Base-by-base conservation (phyloP, 345 rosid genomes). In the Isatis tinctoria region DNA sequence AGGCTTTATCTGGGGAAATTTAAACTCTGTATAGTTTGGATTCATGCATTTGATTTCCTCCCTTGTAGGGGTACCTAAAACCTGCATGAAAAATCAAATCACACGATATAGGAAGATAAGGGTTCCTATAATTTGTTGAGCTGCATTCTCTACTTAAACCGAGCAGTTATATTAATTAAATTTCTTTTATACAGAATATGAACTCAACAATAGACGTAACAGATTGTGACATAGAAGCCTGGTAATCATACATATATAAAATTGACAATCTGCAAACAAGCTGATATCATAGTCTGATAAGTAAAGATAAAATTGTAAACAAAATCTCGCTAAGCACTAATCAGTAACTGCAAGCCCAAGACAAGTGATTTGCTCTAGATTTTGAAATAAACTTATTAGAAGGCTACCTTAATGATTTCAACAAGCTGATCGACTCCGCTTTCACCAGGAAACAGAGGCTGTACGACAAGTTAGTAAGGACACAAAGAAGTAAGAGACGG, bases 1-100 rank as follows among this genome's bases (percentile, higher is more conserved):
- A 75, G 97, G 96, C 72, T 92, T 92, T 80, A 88, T 92, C 75
- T 92, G 97, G 8, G 97, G 96, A 51, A 92, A 92, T 74, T 92
- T 92, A 77, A 92, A 92, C 69, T 90, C 94, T 0, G 97, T 92
- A 69, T 92, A 92, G 82, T 92, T 90, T 48, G 97, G 94, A 79
- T 92, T 92, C 97, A 92, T 92, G 84, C 97, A 92, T 82, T 90
- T 92, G 77, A 92, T 92, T 89, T 92, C 97, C 81, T 92, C 97
- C 73, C 96, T 80, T 62, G 97, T 92, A 65, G 97, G 97, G 63
- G 94, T 92, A 67, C 97, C 97, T 86, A 92, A 74, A 69, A 89
- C 96, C 96, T 92, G 83, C 35, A 73, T 16, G 65, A 75, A 1
- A 45, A 45, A 48, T 61, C 48, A 64, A 51, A 49, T 17, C 67